Conservation (phyloP, 495 filamentous ascomycete genomes). For the Annulohypoxylon stygium region DNA sequence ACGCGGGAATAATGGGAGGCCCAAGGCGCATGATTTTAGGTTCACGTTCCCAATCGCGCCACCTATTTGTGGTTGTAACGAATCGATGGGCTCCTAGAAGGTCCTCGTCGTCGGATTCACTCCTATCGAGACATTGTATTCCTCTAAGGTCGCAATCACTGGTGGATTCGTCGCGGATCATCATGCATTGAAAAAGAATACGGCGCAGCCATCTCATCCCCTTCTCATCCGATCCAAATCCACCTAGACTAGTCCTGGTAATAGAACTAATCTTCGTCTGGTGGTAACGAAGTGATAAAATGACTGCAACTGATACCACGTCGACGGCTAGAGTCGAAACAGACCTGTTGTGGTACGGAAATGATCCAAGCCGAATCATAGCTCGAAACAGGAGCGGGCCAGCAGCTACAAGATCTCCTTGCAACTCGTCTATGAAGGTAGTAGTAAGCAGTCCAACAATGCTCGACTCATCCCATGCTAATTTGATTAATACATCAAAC, state of each 20-base stretch:
- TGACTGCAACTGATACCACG: constrained; percentile 7
- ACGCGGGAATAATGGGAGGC: constrained; percentile 3
- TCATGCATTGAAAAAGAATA: constrained; percentile 15
- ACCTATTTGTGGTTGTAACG: background rate
- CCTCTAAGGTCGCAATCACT: background rate
- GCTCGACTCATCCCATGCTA: background rate
- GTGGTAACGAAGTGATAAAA: constrained; percentile 7
- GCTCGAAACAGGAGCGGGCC: constrained; percentile 16
- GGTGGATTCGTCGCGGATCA: background rate
- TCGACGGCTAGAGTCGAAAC: constrained; percentile 1
- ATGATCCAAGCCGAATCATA: constrained; percentile 25
- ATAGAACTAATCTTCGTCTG: background rate
- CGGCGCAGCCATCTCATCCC: constrained; percentile 4
- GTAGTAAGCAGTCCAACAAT: constrained; percentile 4
- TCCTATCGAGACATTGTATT: background rate
- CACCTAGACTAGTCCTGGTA: background rate
- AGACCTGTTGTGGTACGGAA: constrained; percentile 10
- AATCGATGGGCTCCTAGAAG: background rate
- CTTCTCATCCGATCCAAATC: background rate
- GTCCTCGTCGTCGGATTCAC: constrained; percentile 6
- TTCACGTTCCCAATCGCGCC: background rate
- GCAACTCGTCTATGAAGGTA: constrained; percentile 1
- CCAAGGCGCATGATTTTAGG: background rate
- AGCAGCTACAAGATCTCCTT: constrained; percentile 3
- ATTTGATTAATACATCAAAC: background rate